Evolutionary conservation across 495 filamentous ascomycete genomes (phyloP).

Genomic region (Aspergillus egyptiacus): DNA sequence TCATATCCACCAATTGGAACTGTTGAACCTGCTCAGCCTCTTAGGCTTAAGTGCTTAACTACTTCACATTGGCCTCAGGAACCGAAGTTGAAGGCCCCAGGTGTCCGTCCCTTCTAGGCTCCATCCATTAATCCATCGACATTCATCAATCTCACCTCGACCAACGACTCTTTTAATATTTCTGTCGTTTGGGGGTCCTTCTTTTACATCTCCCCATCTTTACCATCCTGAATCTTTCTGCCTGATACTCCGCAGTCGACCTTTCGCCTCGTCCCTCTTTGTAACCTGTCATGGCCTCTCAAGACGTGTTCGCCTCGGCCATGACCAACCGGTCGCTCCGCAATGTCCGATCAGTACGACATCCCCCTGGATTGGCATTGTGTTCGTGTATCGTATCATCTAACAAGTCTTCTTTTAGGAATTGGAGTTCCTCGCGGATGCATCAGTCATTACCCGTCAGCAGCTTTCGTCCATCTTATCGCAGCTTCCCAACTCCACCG

Average conservation of each 20-base stretch:
- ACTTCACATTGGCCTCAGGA: conserved; percentile 17
- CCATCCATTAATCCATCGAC: conserved; percentile 8
- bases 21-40: neutral
- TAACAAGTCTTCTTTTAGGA: conserved; percentile 51
- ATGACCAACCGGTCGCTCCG: conserved; percentile 78
- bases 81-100: conserved; percentile 15
- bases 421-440: conserved; percentile 82
- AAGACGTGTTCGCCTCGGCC: conserved; percentile 36
- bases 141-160: conserved; percentile 6
- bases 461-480: conserved; percentile 64
- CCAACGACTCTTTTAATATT: neutral
- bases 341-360: conserved; percentile 71
- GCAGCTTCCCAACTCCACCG: conserved; percentile 64
- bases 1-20: conserved; percentile 13
- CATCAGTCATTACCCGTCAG: conserved; percentile 62
- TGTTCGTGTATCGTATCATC: neutral
- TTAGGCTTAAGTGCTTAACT: no score
- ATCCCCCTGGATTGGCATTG: neutral
- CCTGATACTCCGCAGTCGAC: neutral
- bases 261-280: neutral
- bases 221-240: neutral
- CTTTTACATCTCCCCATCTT: neutral
- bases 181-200: neutral
- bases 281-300: conserved; percentile 31
- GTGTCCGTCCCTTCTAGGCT: conserved; percentile 5